Evolutionary conservation across 2,329 filamentous ascomycete genomes (phyloP).

Genomic region (Pseudogymnoascus destructans): DNA sequence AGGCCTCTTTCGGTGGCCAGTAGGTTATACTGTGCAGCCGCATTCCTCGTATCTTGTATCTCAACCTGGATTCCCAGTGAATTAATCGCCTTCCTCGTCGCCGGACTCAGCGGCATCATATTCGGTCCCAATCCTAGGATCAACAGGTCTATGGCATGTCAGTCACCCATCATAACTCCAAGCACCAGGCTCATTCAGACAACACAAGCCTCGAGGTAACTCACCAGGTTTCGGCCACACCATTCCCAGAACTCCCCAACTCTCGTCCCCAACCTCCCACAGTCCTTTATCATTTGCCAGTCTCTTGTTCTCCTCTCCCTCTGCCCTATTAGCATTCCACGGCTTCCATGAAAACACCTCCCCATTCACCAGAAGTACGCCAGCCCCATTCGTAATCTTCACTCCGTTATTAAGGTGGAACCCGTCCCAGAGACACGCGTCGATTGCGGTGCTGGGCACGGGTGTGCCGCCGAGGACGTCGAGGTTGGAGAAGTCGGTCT

Average conservation of each 20-base stretch:
- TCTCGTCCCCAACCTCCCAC: conserved; percentile 58
- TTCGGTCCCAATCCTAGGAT: conserved; percentile 74
- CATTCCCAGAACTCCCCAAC: conserved; percentile 62
- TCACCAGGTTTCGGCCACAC: conserved; percentile 82
- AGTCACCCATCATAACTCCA: background rate
- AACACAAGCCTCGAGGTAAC: conserved; percentile 22
- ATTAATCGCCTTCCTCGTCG: conserved; percentile 59
- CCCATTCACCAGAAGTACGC: conserved; percentile 67
- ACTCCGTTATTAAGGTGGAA: conserved; percentile 78
- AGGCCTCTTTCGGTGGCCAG: conserved; percentile 88
- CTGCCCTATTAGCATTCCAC: conserved; percentile 43
- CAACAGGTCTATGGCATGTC: conserved; percentile 51
- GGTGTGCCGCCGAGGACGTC: conserved; percentile 69
- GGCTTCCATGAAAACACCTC: conserved; percentile 85
- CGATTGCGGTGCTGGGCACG: conserved; percentile 67
- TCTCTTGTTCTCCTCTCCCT: conserved; percentile 27
- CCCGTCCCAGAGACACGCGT: conserved; percentile 68
- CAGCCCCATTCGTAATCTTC: conserved; percentile 53
- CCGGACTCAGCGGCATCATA: conserved; percentile 63
- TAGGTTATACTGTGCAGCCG: conserved; percentile 86
- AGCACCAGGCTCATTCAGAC: background rate
- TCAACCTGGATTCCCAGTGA: conserved; percentile 75
- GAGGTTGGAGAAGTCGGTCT: conserved; percentile 58
- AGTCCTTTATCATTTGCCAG: conserved; percentile 67
- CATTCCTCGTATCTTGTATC: conserved; percentile 83